A percentile compares a stretch with the other conserved stretches of the same genome.
Evolutionary conservation across 306 rosid species (phyloP).

Genomic region (Fragaria ananassa): DNA sequence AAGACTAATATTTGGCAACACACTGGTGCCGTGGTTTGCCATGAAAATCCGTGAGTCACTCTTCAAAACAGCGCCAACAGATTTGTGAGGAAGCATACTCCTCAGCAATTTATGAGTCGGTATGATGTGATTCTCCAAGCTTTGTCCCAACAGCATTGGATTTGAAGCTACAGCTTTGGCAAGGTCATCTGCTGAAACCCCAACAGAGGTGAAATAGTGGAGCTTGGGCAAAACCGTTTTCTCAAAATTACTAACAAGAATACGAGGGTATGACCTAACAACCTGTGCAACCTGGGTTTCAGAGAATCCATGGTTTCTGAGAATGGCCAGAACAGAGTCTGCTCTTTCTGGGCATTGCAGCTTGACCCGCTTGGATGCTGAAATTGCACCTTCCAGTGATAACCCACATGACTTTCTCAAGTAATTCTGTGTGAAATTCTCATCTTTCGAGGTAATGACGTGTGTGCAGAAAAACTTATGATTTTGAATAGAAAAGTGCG

Average conservation of each 20-base stretch:
- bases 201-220: conserved; percentile 32
- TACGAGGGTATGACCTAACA: neutral
- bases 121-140: conserved; percentile 27
- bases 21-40: neutral
- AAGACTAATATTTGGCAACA: conserved; percentile 19
- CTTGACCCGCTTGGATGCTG: conserved; percentile 4
- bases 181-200: conserved; percentile 24
- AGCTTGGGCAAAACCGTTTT: conserved; percentile 36
- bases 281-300: conserved; percentile 17
- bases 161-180: neutral
- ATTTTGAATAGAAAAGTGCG: too few relatives aligned
- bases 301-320: conserved; percentile 33
- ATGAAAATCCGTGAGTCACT: too few relatives aligned
- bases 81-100: conserved; percentile 21
- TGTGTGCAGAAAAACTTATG: too few relatives aligned
- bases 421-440: conserved; percentile 21
- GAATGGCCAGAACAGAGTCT: conserved; percentile 6
- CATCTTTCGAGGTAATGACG: neutral
- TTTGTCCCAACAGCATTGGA: neutral
- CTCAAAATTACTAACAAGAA: conserved; percentile 21
- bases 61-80: neutral
- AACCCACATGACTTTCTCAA: conserved; percentile 30
- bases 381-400: conserved; percentile 13
- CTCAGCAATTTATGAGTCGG: conserved; percentile 20
- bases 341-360: conserved; percentile 2